Conservation (phyloP, 2,329 filamentous ascomycete genomes). For the Aspergillus pseudoterreus region DNA sequence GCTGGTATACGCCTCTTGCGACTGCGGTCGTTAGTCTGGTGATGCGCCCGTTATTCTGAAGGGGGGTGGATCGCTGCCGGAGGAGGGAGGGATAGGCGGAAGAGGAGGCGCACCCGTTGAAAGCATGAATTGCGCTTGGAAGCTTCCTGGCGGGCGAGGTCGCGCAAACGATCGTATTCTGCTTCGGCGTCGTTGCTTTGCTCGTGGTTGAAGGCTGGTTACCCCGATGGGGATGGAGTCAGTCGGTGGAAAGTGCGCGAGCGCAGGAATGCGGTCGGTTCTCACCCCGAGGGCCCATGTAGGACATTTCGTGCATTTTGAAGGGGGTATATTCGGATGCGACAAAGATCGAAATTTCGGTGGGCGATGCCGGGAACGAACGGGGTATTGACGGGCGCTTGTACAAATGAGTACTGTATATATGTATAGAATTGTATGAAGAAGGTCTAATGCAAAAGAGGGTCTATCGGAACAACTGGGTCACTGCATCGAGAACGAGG, state of each 20-base stretch:
- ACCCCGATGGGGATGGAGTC: neutral
- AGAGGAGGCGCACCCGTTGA: constrained; percentile 51
- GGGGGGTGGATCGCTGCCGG: neutral
- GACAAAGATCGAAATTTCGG: too few relatives aligned
- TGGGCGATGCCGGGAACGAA: too few relatives aligned
- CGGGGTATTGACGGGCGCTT: too few relatives aligned
- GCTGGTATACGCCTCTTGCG: constrained; percentile 73
- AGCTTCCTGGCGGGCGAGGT: constrained; percentile 76
- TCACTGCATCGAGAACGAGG: neutral
- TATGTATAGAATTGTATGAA: too few relatives aligned
- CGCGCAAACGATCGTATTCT: constrained; percentile 89
- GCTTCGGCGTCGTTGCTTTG: constrained; percentile 66
- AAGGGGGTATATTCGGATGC: neutral
- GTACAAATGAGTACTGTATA: too few relatives aligned
- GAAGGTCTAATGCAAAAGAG: neutral
- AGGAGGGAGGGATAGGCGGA: neutral
- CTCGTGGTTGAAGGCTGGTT: constrained; percentile 70
- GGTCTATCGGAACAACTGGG: neutral
- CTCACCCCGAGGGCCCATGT: constrained; percentile 39
- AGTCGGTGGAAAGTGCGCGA: constrained; percentile 1
- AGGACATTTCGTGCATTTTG: constrained; percentile 42
- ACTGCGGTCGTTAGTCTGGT: constrained; percentile 41
- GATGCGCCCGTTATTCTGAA: neutral
- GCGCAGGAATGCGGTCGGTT: constrained; percentile 1
- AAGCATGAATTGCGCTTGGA: constrained; percentile 74